Conservation (phyloP, 2,329 filamentous ascomycete genomes). For the Akanthomyces lecanii region DNA sequence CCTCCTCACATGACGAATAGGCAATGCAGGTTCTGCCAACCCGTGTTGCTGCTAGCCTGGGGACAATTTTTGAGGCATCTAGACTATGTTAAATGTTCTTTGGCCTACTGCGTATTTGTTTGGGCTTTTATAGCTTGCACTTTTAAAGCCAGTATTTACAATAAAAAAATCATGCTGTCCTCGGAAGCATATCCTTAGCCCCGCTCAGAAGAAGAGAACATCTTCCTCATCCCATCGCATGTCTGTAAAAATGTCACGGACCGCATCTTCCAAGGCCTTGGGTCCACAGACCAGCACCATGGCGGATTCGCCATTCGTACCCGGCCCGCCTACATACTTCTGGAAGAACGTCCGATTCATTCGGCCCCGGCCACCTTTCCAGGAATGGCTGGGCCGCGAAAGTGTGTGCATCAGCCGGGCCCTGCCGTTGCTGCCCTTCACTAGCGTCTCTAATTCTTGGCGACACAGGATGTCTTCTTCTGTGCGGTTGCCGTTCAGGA, state of each 20-base stretch:
- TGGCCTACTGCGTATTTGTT: background rate
- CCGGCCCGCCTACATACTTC: background rate
- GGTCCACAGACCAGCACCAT: conserved; percentile 77
- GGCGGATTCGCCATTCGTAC: background rate
- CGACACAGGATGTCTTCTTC: conserved; percentile 70
- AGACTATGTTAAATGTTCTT: too few species aligned
- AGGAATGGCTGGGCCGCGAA: background rate
- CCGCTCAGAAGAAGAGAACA: conserved; percentile 65
- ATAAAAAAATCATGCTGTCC: background rate
- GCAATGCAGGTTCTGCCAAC: background rate
- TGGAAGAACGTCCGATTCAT: conserved; percentile 1
- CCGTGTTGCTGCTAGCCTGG: background rate
- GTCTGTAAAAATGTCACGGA: conserved; percentile 44
- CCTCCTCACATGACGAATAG: background rate
- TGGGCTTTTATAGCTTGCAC: too few species aligned
- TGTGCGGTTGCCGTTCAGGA: conserved; percentile 73
- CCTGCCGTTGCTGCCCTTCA: background rate
- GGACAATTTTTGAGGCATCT: background rate
- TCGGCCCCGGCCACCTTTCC: background rate
- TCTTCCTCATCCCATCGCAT: conserved; percentile 69
- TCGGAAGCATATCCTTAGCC: too few species aligned
- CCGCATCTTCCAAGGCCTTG: conserved; percentile 63
- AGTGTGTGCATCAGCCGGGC: conserved; percentile 6
- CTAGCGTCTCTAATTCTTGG: background rate
- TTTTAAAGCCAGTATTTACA: background rate